Evolutionary conservation across 176 grass and related monocot species (phyloP), one percentile per base, ranked within the genome.

Genomic region (Aechmea fasciata): DNA sequence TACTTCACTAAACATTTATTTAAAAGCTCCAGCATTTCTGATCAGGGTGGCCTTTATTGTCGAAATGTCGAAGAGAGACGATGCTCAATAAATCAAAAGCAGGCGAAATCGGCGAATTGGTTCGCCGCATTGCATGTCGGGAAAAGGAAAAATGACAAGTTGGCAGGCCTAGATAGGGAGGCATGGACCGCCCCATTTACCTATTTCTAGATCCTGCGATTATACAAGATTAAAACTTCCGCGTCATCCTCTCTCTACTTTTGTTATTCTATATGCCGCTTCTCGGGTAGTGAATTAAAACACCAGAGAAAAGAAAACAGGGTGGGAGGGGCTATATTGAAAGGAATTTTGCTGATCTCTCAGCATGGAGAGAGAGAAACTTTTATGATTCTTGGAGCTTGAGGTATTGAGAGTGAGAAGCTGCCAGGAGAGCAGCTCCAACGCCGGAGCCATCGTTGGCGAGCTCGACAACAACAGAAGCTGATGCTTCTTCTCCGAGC

Each of bases 401-500:
- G 2, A 47, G 70, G 70, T 83, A 78, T 51, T 83, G 71, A 57
- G 81, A 83, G 61, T 78, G 75, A 11, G 70, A 72, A 4, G 81
- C 81, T 12, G 75, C 81, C 1, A 78, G 75, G 49, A 83, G 81
- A 10, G 81, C 69, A 50, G 81, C 75, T 2, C 81, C 71, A 10
- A 74, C 74, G 47, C 70, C 75, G 15, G 75, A 83, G 24, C 81
- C 66, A 3, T 83, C 57, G 10, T 74, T 78, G 14, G 70, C 70
- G 3, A 83, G 81, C 65, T 83, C 78, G 75, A 83, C 74, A 49
- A 78, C 65, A 1, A 83, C 17, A 1, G 81, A 73, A 66, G 75
- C 22, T 13, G 81, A 83, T 0, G 47, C 70, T 11, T 83, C 81
- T 61, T 64, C 70, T 61, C 65, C 75, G 11, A 83, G 81, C 75